Evolutionary conservation across 108 stramenopile species (phyloP).

Genomic region (Conticribra guillardii): DNA sequence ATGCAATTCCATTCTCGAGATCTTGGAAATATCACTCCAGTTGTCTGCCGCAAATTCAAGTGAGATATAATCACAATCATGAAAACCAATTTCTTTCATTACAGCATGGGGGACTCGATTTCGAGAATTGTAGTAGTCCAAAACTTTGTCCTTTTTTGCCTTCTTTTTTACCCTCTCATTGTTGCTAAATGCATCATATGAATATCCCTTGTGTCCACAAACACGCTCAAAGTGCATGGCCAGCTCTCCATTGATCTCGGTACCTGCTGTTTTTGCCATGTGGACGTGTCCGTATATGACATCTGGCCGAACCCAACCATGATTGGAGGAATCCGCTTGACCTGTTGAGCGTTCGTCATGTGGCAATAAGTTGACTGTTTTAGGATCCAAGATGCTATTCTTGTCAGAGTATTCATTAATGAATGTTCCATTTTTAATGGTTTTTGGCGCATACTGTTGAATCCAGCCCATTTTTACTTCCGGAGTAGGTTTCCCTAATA

Average conservation of each 20-base stretch:
- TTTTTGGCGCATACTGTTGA: too few species aligned
- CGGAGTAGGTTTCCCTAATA: too few species aligned
- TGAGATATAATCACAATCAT: constrained; percentile 54
- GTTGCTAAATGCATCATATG: constrained; percentile 19
- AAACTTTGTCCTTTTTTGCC: not conserved
- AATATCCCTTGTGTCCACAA: constrained; percentile 56
- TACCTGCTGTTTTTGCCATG: constrained; percentile 51
- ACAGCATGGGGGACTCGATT: constrained; percentile 17
- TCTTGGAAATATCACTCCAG: constrained; percentile 6
- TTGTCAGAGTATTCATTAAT: too few species aligned
- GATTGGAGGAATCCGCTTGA: too few species aligned
- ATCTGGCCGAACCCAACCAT: not conserved
- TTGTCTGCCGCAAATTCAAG: constrained; percentile 10
- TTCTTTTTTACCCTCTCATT: not conserved
- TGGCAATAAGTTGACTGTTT: too few species aligned
- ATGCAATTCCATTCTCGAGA: constrained; percentile 40
- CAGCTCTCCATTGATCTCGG: constrained; percentile 39
- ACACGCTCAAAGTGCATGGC: constrained; percentile 48
- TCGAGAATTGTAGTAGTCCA: not conserved
- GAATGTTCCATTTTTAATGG: too few species aligned
- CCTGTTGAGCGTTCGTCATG: too few species aligned
- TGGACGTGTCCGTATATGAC: constrained; percentile 43
- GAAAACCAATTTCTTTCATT: constrained; percentile 43
- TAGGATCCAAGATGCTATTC: too few species aligned
- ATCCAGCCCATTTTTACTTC: too few species aligned